Base-by-base conservation (phyloP, 495 filamentous ascomycete species). In the Penicilliopsis zonata region DNA sequence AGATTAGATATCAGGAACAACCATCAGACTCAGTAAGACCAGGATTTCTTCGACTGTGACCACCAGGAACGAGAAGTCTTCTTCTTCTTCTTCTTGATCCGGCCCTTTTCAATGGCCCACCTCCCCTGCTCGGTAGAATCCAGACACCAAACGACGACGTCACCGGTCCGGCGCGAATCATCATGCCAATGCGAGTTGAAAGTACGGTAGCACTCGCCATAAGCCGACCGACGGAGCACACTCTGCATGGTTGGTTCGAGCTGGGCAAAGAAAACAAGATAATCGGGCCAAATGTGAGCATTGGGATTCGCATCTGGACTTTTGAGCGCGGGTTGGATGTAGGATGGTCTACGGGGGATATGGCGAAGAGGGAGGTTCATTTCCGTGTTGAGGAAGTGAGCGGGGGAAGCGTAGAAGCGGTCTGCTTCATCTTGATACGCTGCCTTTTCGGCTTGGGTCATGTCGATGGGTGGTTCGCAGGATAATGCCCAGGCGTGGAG, bases 401-500 rank as follows among this genome's bases (percentile, higher is more conserved):
- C 36, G 0, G 78, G 74, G 36, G 83, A 53, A 9, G 66, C 68
- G 53, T 93, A 95, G 62, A 95, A 98, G 32, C 74, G 65, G 43
- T 94, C 86, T 13, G 86, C 86, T 63, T 98, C 87, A 45, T 96
- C 88, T 3, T 76, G 50, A 49, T 96, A 98, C 0, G 36, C 35
- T 4, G 52, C 55, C 26, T 82, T 73, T 38, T 74, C 49, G 32
- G 72, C 62, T 1, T 52, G 34, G 5, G 62, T 67, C 2, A 86
- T 61, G 30, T 73, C 54, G 28, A 98, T 44, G 0, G 92, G 90
- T 10, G 92, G 90, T 41, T 95, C 86, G 54, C 90, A 98, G 6
- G 80, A 80, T 8, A 96, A 64, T 0, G 90, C 88, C 73, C 88
- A 87, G 2, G 86, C 85, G 34, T 76, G 57, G 17, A 94, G 76